These are phyloP conservation scores for Neurospora sp. DNA, from an alignment of 495 filamentous ascomycete species.

Conservation along the genomic window DNA sequence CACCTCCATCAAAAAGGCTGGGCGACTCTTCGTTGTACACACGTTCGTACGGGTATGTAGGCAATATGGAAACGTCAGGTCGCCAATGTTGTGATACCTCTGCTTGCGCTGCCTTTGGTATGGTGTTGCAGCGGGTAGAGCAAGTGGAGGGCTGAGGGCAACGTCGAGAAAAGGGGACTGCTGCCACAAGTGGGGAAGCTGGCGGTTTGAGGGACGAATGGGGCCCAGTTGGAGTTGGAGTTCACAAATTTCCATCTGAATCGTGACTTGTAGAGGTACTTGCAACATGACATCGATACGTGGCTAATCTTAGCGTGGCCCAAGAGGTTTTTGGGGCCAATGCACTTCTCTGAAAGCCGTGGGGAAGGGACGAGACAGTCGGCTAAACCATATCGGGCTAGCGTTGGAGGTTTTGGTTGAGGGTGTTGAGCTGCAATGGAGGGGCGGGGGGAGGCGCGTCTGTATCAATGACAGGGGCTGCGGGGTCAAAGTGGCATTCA, in stretches of 20 bases:
- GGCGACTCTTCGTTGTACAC: neutral
- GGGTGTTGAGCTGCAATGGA: conserved; percentile 10
- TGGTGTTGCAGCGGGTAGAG: neutral
- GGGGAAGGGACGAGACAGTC: conserved; percentile 9
- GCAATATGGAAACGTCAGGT: neutral
- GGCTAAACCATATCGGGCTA: conserved; percentile 15
- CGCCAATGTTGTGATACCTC: neutral
- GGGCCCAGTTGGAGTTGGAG: neutral
- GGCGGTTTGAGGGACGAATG: neutral
- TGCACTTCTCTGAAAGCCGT: conserved; percentile 5
- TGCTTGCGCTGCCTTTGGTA: neutral
- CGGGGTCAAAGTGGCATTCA: conserved; percentile 20
- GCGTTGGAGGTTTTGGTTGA: conserved; percentile 22
- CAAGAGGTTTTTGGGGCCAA: neutral
- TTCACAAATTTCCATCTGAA: neutral
- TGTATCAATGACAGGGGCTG: conserved; percentile 12
- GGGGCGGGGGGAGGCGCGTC: conserved; percentile 8
- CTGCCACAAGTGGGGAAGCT: neutral
- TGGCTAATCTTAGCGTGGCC: neutral
- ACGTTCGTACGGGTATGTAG: neutral
- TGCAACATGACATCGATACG: neutral
- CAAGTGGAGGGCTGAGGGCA: neutral
- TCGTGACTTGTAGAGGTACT: neutral
- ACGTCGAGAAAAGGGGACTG: neutral
- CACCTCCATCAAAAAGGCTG: neutral